phyloP scores from a whole-genome alignment of 768 basidiomycete genomes.

The Termitomyces sp. region DNA sequence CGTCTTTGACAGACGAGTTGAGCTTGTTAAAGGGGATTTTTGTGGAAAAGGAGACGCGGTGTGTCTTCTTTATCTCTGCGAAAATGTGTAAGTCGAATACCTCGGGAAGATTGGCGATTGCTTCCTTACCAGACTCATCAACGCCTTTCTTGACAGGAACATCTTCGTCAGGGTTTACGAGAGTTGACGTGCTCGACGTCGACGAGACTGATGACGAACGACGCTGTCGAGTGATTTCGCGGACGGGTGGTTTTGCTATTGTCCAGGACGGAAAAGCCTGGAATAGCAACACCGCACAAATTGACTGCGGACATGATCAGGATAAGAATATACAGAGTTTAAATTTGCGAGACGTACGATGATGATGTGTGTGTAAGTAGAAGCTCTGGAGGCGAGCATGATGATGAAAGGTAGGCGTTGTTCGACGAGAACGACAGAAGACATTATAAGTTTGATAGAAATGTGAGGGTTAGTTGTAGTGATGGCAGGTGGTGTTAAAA shows the following conservation, averaged over 20 bases:
- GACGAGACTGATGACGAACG: not conserved
- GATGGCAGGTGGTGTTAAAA: too few relatives aligned
- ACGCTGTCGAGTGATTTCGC: not conserved
- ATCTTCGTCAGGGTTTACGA: not conserved
- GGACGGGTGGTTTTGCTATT: not conserved
- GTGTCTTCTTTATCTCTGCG: not conserved
- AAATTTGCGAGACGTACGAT: conserved; percentile 1
- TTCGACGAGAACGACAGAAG: not conserved
- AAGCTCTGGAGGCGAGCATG: not conserved
- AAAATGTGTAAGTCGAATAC: not conserved
- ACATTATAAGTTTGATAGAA: not conserved
- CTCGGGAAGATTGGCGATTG: too few relatives aligned
- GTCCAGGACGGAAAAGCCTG: not conserved
- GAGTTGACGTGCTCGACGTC: not conserved
- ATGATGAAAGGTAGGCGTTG: conserved; percentile 2
- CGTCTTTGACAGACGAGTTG: not conserved
- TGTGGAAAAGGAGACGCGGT: not conserved
- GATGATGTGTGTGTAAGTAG: not conserved
- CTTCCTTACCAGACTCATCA: not conserved
- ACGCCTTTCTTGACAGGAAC: not conserved
- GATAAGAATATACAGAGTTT: not conserved
- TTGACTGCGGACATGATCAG: conserved; percentile 5
- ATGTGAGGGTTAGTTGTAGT: not conserved
- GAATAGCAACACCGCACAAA: not conserved
- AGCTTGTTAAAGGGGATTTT: not conserved